phyloP scores from a whole-genome alignment of 257 asterid species.

The Rauvolfia tetraphylla region DNA sequence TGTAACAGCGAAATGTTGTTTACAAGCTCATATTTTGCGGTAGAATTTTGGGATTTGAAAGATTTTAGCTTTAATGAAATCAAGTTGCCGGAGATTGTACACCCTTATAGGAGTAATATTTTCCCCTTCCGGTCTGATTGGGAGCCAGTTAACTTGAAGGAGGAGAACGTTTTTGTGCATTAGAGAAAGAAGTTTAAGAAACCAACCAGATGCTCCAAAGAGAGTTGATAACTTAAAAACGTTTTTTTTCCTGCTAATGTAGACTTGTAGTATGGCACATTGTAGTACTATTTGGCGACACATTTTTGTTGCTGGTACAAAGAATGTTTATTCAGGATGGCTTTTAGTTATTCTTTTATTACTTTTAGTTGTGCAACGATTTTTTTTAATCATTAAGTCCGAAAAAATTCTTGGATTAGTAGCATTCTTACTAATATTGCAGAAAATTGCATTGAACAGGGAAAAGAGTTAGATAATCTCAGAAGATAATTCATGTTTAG shows the following conservation, averaged over 20 bases:
- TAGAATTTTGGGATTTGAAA: not conserved
- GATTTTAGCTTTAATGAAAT: not conserved
- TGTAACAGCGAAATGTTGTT: not conserved
- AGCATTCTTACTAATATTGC: too few species aligned
- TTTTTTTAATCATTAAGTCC: not conserved
- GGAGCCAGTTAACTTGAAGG: not conserved
- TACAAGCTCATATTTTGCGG: not conserved
- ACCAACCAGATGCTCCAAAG: too few species aligned
- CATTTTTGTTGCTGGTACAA: too few species aligned
- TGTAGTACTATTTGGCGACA: too few species aligned
- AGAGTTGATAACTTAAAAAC: too few species aligned
- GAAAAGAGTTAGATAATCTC: too few species aligned
- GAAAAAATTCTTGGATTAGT: not conserved
- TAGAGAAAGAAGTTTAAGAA: too few species aligned
- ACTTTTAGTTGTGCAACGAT: not conserved
- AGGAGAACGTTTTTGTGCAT: not conserved
- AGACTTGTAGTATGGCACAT: too few species aligned
- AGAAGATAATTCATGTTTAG: too few species aligned
- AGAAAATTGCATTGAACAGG: too few species aligned
- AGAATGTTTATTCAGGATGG: not conserved
- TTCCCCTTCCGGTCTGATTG: slow-evolving; percentile 4
- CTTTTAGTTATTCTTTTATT: not conserved
- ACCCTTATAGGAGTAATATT: too few species aligned
- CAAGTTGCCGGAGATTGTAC: not conserved
- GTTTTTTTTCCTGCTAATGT: too few species aligned